A percentile compares a stretch with the other conserved stretches of the same genome.
These are phyloP conservation scores for Paxillus rubicundulus DNA, from an alignment of 768 basidiomycete genomes.

Conservation along the genomic window DNA sequence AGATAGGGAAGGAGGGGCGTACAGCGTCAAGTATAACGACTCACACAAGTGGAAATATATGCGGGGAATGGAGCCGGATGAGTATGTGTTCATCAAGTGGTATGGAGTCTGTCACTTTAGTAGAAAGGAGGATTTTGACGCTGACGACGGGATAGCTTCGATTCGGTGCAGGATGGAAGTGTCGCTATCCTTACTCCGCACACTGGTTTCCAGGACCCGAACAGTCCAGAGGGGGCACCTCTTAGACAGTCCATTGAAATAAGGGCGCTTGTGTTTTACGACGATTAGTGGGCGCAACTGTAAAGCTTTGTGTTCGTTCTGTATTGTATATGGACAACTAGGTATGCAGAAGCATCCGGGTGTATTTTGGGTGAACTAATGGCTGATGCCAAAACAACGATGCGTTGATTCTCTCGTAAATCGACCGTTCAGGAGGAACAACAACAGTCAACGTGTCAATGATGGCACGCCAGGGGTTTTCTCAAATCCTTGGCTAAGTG, in stretches of 20 bases:
- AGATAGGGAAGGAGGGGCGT: conserved; percentile 45
- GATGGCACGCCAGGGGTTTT: too few species aligned
- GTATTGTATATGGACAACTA: too few species aligned
- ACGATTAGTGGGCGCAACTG: conserved; percentile 6
- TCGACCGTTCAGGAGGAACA: too few species aligned
- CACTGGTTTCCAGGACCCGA: conserved; percentile 35
- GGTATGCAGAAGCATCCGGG: too few species aligned
- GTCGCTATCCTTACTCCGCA: conserved; percentile 34
- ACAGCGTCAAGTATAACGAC: conserved; percentile 37
- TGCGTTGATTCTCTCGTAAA: too few species aligned
- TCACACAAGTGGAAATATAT: conserved; percentile 46
- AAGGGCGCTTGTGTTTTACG: conserved; percentile 37
- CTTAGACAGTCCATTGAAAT: conserved; percentile 36
- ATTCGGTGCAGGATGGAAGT: conserved; percentile 36
- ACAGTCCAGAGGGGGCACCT: conserved; percentile 28
- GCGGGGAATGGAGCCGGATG: conserved; percentile 43
- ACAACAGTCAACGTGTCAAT: too few species aligned
- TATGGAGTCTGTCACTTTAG: conserved; percentile 17
- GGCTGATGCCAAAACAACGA: too few species aligned
- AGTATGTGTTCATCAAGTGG: conserved; percentile 50
- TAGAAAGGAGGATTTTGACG: background rate
- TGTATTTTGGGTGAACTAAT: too few species aligned
- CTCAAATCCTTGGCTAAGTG: too few species aligned
- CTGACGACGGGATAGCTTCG: conserved; percentile 23
- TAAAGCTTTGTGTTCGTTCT: too few species aligned